Conservation (phyloP, 768 basidiomycete genomes). For the Boletus reticulatus region DNA sequence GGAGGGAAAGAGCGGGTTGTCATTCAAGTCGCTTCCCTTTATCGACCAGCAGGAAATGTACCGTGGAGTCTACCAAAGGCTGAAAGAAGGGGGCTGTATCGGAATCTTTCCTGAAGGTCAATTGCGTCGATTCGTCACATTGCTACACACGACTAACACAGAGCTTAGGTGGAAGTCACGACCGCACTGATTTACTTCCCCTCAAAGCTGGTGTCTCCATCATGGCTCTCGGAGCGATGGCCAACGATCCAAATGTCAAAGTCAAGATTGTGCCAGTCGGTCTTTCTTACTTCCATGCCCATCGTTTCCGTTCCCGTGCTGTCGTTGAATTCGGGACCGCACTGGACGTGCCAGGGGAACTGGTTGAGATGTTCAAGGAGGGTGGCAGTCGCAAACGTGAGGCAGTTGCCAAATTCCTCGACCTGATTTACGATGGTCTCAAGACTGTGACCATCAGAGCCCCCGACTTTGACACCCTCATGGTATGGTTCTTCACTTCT, state of each 20-base stretch:
- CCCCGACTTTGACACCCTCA: slow-evolving; percentile 96
- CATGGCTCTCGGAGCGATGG: slow-evolving; percentile 99
- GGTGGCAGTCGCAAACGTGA: slow-evolving; percentile 88
- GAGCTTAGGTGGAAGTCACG: slow-evolving; percentile 90
- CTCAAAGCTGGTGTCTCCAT: slow-evolving; percentile 97
- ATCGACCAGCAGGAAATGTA: slow-evolving; percentile 97
- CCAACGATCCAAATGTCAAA: slow-evolving; percentile 76
- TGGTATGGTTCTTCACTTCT: slow-evolving; percentile 54
- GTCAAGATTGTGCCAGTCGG: slow-evolving; percentile 93
- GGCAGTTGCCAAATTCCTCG: slow-evolving; percentile 84
- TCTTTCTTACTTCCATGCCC: slow-evolving; percentile 70
- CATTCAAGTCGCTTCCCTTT: slow-evolving; percentile 82
- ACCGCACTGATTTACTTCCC: slow-evolving; percentile 93
- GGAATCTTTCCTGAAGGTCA: slow-evolving; percentile 98
- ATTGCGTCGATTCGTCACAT: slow-evolving; percentile 5
- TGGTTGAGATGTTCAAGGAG: slow-evolving; percentile 86
- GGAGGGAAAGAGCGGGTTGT: slow-evolving; percentile 58
- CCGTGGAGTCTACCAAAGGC: slow-evolving; percentile 81
- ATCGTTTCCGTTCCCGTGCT: slow-evolving; percentile 92
- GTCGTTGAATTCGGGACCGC: slow-evolving; percentile 96
- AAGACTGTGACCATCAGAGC: slow-evolving; percentile 96
- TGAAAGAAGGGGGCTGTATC: slow-evolving; percentile 86
- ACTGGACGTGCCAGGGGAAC: slow-evolving; percentile 85
- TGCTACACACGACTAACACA: background rate
- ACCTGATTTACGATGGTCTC: slow-evolving; percentile 87